A percentile compares a stretch with the other conserved stretches of the same genome.
Conservation (phyloP, 164 flowering plant genomes). For the Stephania japonica region DNA sequence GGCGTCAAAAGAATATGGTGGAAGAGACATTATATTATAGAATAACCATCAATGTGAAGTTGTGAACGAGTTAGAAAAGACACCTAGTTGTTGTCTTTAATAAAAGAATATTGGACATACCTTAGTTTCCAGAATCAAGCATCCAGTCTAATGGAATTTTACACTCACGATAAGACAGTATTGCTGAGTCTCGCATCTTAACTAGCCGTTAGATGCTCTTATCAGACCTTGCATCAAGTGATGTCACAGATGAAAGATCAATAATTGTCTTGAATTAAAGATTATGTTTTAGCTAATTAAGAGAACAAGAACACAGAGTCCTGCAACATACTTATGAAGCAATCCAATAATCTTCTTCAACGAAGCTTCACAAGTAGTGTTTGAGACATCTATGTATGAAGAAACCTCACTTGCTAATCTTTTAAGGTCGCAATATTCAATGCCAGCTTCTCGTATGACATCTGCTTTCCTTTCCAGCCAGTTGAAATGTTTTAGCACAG, state of each 20-base stretch:
- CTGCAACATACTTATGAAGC: slow-evolving; percentile 47
- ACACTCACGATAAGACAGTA: slow-evolving; percentile 35
- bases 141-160: slow-evolving; percentile 69
- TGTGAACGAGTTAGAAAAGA: neutral
- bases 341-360: slow-evolving; percentile 56
- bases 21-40: no score
- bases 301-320: slow-evolving; percentile 1
- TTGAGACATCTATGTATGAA: slow-evolving; percentile 37
- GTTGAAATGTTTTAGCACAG: slow-evolving; percentile 64
- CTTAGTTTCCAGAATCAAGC: slow-evolving; percentile 67
- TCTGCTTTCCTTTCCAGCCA: slow-evolving; percentile 81
- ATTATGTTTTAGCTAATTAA: neutral
- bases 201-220: slow-evolving; percentile 46
- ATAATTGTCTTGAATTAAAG: neutral
- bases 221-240: slow-evolving; percentile 41
- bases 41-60: no score
- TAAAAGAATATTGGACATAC: slow-evolving; percentile 21
- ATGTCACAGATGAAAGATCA: slow-evolving; percentile 1
- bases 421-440: slow-evolving; percentile 61
- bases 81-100: neutral
- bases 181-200: slow-evolving; percentile 35
- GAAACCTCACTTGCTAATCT: slow-evolving; percentile 43
- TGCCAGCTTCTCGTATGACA: slow-evolving; percentile 68
- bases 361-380: slow-evolving; percentile 39
- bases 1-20: no score